Evolutionary conservation across 306 rosid species (phyloP), one percentile per base, ranked within the genome.

Genomic region (Aeschynomene evenia): DNA sequence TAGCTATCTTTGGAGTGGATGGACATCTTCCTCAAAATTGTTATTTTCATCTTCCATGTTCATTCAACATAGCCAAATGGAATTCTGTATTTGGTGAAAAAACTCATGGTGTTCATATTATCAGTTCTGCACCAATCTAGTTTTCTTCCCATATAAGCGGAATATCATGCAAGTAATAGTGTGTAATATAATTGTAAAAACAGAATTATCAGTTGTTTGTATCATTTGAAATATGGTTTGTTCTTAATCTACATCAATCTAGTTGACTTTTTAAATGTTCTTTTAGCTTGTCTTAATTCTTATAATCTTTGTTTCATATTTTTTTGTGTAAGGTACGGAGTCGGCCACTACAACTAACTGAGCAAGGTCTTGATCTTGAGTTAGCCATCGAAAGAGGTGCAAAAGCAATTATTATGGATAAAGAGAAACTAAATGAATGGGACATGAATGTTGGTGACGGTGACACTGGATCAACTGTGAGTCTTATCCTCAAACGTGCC

Each of bases 381-480:
- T 78, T 72, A 48, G 95, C 85, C 71, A 87, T 94, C 74, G 88
- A 85, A 80, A 95, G 92, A 29, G 96, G 92, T 78, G 97, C 95
- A 57, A 80, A 89, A 76, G 96, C 88, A 71, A 59, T 94, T 45
- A 49, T 82, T 62, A 64, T 77, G 77, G 77, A 91, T 13, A 81
- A 55, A 78, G 92, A 91, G 60, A 58, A 57, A 39, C 83, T 94
- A 77, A 91, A 94, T 76, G 99, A 94, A 59, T 91, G 97, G 99
- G 99, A 94, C 72, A 56, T 81, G 85, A n/a, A n/a, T n/a, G 96
- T 87, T 73, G 99, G 96, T 33, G 99, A 94, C 79, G 99, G 99
- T 77, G 99, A 94, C 81, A 91, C 96, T 81, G 97, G 99, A 48
- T 83, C 97, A 63, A 90, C 96, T 36, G 99, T 94, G 70, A 85